A percentile compares a stretch with the other conserved stretches of the same genome.
Evolutionary conservation across 2,329 filamentous ascomycete species (phyloP).

Genomic region (Colletotrichum abscissum): DNA sequence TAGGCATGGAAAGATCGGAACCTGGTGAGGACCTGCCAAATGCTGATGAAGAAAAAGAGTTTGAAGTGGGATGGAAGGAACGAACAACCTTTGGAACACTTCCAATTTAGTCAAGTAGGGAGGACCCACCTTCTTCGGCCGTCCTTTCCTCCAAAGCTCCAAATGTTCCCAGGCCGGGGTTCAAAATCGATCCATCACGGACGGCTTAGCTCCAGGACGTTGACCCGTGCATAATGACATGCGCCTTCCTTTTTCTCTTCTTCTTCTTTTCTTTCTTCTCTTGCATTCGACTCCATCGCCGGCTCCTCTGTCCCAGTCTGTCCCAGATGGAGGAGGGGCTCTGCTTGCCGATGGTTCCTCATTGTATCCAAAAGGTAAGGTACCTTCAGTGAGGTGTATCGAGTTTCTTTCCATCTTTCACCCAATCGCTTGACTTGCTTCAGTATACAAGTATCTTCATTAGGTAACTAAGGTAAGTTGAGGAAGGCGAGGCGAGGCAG

Average conservation of each 20-base stretch:
- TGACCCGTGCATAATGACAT: conserved; percentile 22
- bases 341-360: not conserved
- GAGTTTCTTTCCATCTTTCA: not conserved
- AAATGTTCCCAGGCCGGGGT: conserved; percentile 12
- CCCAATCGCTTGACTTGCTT: not conserved
- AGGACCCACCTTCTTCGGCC: conserved; percentile 17
- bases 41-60: not conserved
- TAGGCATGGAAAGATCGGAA: too few species aligned
- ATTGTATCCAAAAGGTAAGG: not conserved
- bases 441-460: not conserved
- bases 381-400: not conserved
- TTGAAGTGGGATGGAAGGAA: not conserved
- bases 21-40: too few species aligned
- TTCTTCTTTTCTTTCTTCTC: conserved; percentile 11
- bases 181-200: not conserved
- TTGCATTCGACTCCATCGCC: conserved; percentile 35
- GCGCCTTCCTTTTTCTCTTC: conserved; percentile 18
- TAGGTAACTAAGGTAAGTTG: not conserved
- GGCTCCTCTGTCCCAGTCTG: conserved; percentile 37
- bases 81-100: not conserved
- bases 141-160: not conserved
- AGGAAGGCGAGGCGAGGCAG: accelerated
- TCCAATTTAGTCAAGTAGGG: not conserved
- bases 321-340: not conserved
- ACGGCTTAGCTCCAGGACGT: not conserved